Percentiles rank a stretch among this genome's conserved stretches.
phyloP scores from a whole-genome alignment of 1,284 basidiomycete species.

The Puccinia brachypodii region DNA sequence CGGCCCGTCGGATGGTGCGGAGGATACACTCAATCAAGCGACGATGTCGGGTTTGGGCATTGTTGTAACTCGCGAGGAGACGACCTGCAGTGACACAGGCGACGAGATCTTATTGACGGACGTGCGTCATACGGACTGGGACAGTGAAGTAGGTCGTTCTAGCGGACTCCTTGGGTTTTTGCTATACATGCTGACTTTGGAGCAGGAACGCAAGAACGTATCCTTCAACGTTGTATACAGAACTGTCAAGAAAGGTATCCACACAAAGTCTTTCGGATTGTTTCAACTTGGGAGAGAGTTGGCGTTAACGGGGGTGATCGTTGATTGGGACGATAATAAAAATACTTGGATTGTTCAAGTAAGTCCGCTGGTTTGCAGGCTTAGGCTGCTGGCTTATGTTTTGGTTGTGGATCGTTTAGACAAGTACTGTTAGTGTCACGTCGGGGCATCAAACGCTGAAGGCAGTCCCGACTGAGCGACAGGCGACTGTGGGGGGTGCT shows the following conservation, averaged over 20 bases:
- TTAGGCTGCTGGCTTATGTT: not conserved
- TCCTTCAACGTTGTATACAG: not conserved
- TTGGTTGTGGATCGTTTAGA: not conserved
- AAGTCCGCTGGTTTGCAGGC: not conserved
- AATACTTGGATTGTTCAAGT: not conserved
- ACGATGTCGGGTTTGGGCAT: not conserved
- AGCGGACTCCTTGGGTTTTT: not conserved
- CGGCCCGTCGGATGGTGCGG: not conserved
- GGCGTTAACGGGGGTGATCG: not conserved
- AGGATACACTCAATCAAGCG: not conserved
- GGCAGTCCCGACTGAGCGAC: too few species aligned
- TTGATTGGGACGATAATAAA: constrained; percentile 4
- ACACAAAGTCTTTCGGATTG: not conserved
- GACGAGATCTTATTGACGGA: not conserved
- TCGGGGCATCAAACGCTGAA: constrained; percentile 5
- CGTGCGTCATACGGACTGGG: constrained; percentile 12
- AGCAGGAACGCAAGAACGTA: not conserved
- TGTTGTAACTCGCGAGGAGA: not conserved
- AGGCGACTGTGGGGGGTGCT: too few species aligned
- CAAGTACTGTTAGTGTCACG: not conserved
- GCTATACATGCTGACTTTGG: not conserved
- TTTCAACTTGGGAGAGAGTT: constrained; percentile 12
- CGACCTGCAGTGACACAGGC: not conserved
- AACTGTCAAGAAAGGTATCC: not conserved
- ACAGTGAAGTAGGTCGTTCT: not conserved